Evolutionary conservation across 768 basidiomycete species (phyloP), one percentile per base, ranked within the genome.

Genomic region (Lactifluus piperatus): DNA sequence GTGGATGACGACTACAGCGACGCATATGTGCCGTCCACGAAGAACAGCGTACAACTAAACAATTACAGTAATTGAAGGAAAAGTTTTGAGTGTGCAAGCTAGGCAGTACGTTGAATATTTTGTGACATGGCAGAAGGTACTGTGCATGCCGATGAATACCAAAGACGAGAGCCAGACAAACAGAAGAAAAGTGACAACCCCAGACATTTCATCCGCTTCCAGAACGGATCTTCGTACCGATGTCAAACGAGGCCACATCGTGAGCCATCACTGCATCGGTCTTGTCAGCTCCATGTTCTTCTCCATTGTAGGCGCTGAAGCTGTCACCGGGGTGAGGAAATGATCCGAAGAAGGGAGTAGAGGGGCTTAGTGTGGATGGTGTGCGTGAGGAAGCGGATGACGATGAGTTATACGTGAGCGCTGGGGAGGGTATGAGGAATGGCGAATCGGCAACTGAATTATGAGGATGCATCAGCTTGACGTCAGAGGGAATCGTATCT

Each of bases 331-430:
- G 59, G 22, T 68, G 53, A 10, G 63, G 50, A 67, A 86, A 85
- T 8, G 81, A 79, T 27, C 80, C 79, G 70, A 86, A 83, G 72
- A 85, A 87, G 11, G 85, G 85, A 11, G 85, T 87, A 11, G 83
- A 79, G 18, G 85, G 85, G 67, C 85, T 86, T 55, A 86, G 74
- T 29, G 82, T 85, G 39, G 82, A 81, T 16, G 83, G 80, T 27
- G 84, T 82, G 45, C 75, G 74, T 22, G 78, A 82, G n/a, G 82
- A 82, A 11, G 57, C 51, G 27, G 64, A 63, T 5, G 62, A 57
- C 20, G 63, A 64, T 13, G 64, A 64, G 51, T 64, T 60, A 65
- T 83, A 87, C 16, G 83, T 86, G 58, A 87, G 75, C 8, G 85
- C 79, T 10, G 85, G 85, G 4, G 85, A 86, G 26, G 64, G 64